A percentile compares a stretch with the other conserved stretches of the same genome.
Evolutionary conservation across 352 stramenopile genomes (phyloP).

Genomic region (Phytophthora pseudosyringae): DNA sequence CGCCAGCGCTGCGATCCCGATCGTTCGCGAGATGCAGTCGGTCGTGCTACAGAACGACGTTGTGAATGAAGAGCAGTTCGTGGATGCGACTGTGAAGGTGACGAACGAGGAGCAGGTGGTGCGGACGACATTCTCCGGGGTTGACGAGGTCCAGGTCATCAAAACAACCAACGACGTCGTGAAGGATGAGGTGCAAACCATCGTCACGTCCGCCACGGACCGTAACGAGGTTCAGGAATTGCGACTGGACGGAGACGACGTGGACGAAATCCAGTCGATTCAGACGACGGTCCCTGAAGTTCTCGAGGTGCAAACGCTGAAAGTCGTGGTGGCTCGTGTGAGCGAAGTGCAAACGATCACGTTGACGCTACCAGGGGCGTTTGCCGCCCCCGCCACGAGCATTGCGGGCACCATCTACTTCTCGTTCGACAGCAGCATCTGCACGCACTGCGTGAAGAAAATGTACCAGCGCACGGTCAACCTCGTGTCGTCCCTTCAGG

Average conservation of each 20-base stretch:
- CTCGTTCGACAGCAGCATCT: conserved; percentile 66
- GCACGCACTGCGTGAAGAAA: conserved; percentile 77
- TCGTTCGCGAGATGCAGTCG: conserved; percentile 93
- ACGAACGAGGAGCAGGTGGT: conserved; percentile 97
- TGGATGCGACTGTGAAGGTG: conserved; percentile 93
- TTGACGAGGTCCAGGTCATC: conserved; percentile 91
- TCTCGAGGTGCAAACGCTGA: conserved; percentile 89
- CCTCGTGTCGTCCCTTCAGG: conserved; percentile 36
- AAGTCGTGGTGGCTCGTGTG: conserved; percentile 72
- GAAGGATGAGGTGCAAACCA: conserved; percentile 91
- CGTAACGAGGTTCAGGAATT: conserved; percentile 93
- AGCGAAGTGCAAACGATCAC: conserved; percentile 89
- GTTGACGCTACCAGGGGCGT: conserved; percentile 67
- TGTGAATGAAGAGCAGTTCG: conserved; percentile 93
- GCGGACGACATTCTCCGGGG: conserved; percentile 83
- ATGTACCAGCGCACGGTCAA: conserved; percentile 53
- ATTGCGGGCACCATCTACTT: conserved; percentile 61
- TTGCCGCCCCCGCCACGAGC: conserved; percentile 20
- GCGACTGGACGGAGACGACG: conserved; percentile 76
- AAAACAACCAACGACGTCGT: conserved; percentile 71
- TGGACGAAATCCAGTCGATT: conserved; percentile 94
- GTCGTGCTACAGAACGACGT: conserved; percentile 85
- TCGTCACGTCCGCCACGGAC: conserved; percentile 93
- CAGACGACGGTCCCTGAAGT: conserved; percentile 74
- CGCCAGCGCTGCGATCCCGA: conserved; percentile 71